A percentile compares a stretch with the other conserved stretches of the same genome.
Evolutionary conservation across 2,329 filamentous ascomycete species (phyloP).

Genomic region (Aspergillus sp.): DNA sequence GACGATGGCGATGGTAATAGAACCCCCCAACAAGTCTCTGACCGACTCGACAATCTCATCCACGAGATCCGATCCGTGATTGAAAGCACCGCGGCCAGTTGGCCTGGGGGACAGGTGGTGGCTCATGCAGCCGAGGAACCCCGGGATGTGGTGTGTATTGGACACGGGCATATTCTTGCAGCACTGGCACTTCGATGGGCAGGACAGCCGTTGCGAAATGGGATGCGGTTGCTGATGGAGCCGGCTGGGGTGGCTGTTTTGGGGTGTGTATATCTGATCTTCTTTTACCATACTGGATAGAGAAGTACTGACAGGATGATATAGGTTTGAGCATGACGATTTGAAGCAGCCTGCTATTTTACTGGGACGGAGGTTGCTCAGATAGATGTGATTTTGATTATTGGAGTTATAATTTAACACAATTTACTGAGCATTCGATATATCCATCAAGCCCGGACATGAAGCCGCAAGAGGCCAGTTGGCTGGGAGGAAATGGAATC

Average conservation of each 20-base stretch:
- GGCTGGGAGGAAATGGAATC: no score
- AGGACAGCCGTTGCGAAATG: slow-evolving; percentile 4
- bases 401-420: no score
- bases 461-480: no score
- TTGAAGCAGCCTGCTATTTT: slow-evolving; percentile 5
- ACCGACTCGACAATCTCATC: slow-evolving; percentile 8
- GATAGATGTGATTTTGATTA: neutral
- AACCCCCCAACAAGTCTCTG: slow-evolving; percentile 5
- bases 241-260: slow-evolving; percentile 11
- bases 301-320: slow-evolving; percentile 1
- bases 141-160: slow-evolving; percentile 12
- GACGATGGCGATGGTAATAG: neutral
- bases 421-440: no score
- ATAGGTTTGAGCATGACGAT: slow-evolving; percentile 9
- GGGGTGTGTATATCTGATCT: slow-evolving; percentile 5
- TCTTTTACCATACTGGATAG: neutral
- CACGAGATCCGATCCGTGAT: slow-evolving; percentile 6
- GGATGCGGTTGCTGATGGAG: slow-evolving; percentile 10
- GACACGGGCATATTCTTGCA: slow-evolving; percentile 11
- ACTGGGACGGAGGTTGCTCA: slow-evolving; percentile 2
- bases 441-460: no score
- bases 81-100: slow-evolving; percentile 1
- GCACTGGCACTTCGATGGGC: slow-evolving; percentile 13
- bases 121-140: slow-evolving; percentile 1
- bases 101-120: slow-evolving; percentile 5